These are phyloP conservation scores for Agastache rugosa DNA, from an alignment of 257 asterid species.

Conservation along the genomic window DNA sequence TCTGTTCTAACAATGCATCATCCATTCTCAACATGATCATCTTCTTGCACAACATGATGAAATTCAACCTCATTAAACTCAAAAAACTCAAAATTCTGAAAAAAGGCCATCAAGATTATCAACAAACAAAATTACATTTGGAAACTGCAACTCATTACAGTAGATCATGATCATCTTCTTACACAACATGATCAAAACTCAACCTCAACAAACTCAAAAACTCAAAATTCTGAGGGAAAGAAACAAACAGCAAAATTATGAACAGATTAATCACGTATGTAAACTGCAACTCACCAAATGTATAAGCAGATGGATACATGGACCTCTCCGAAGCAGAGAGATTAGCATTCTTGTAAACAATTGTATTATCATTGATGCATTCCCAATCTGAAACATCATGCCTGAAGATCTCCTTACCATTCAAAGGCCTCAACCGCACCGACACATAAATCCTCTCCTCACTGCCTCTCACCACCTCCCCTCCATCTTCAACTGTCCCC, in stretches of 20 bases:
- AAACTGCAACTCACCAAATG: conserved; percentile 69
- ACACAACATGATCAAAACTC: conserved; percentile 25
- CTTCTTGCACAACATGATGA: conserved; percentile 19
- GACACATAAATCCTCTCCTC: conserved; percentile 92
- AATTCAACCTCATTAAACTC: not conserved
- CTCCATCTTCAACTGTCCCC: conserved; percentile 54
- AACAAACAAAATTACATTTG: not conserved
- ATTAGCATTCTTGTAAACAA: conserved; percentile 74
- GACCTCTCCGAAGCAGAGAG: conserved; percentile 81
- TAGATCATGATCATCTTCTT: conserved; percentile 28
- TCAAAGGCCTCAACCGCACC: conserved; percentile 91
- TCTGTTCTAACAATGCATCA: not conserved
- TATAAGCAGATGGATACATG: conserved; percentile 80
- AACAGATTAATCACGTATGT: not conserved
- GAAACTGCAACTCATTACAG: conserved; percentile 4
- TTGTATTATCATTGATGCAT: conserved; percentile 76
- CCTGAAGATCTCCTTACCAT: conserved; percentile 69
- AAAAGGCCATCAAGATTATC: not conserved
- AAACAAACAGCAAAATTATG: not conserved
- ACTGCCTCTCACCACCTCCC: conserved; percentile 44
- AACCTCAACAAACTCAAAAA: not conserved
- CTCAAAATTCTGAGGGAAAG: not conserved
- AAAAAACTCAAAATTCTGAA: not conserved
- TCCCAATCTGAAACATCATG: conserved; percentile 96
- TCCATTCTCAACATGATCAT: conserved; percentile 6